These are phyloP conservation scores for Psidium guajava DNA, from an alignment of 345 rosid species.

Conservation along the genomic window DNA sequence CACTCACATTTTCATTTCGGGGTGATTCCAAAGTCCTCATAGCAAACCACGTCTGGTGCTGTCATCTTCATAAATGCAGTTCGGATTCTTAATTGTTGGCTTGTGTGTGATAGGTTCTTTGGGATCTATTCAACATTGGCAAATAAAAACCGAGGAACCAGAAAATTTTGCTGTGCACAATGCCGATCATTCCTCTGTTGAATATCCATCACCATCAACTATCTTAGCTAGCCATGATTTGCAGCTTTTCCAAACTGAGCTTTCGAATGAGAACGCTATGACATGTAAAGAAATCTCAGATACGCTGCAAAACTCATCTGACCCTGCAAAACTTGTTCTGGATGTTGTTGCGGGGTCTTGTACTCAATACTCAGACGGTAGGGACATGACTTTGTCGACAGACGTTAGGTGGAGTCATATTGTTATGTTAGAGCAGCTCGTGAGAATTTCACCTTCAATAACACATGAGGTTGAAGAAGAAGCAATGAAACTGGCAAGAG, in stretches of 20 bases:
- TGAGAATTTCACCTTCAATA: slow-evolving; percentile 7
- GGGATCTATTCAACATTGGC: not conserved
- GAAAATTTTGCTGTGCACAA: slow-evolving; percentile 13
- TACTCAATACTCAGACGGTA: slow-evolving; percentile 2
- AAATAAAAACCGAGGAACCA: slow-evolving; percentile 5
- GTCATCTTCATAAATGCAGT: not conserved
- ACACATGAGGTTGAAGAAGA: slow-evolving; percentile 11
- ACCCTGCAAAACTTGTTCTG: slow-evolving; percentile 44
- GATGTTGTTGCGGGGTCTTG: slow-evolving; percentile 28
- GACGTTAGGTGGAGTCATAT: not conserved
- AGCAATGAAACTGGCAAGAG: slow-evolving; percentile 14
- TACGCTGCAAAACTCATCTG: slow-evolving; percentile 13
- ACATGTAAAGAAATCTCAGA: slow-evolving; percentile 8
- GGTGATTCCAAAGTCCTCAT: not conserved
- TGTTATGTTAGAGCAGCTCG: slow-evolving; percentile 12
- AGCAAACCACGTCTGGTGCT: not conserved
- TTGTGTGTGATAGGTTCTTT: not conserved
- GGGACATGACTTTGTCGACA: not conserved
- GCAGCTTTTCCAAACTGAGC: not conserved
- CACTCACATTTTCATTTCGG: not conserved
- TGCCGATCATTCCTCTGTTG: not conserved
- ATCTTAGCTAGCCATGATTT: not conserved
- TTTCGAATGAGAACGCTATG: slow-evolving; percentile 8
- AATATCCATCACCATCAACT: not conserved
- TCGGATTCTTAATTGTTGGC: not conserved